Percentiles rank a stretch among this genome's conserved stretches.
Conservation (phyloP, 768 basidiomycete genomes). For the Dentipellis fragilis region DNA sequence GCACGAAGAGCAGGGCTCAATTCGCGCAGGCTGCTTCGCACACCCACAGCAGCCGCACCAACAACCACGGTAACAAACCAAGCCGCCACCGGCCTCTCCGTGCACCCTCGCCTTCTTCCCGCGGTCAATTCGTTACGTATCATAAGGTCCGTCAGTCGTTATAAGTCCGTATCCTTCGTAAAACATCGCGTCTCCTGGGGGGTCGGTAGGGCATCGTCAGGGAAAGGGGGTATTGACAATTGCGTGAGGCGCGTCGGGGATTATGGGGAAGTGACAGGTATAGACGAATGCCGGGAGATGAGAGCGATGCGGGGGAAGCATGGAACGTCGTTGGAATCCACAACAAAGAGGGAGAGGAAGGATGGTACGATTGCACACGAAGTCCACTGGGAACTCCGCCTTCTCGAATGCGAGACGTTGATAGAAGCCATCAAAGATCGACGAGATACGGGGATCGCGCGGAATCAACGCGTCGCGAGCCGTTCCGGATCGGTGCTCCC, state of each 20-base stretch:
- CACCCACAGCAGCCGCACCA: not conserved
- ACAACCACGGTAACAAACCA: not conserved
- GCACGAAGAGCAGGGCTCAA: not conserved
- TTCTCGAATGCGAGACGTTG: conserved; percentile 15
- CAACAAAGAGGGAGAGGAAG: conserved; percentile 8
- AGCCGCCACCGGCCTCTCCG: not conserved
- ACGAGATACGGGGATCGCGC: conserved; percentile 16
- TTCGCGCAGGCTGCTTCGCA: not conserved
- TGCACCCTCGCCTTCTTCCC: not conserved
- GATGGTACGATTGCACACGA: conserved; percentile 2
- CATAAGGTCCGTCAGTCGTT: conserved; percentile 13
- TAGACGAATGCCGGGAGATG: conserved; percentile 5
- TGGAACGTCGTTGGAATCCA: conserved; percentile 8
- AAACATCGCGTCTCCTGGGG: conserved; percentile 6
- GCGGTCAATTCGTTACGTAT: conserved; percentile 7
- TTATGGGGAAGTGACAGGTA: conserved; percentile 6
- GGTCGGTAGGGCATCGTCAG: conserved; percentile 7
- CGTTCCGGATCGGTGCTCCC: conserved; percentile 24
- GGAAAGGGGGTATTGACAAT: not conserved
- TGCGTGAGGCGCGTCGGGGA: too few species aligned
- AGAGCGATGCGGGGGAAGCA: conserved; percentile 3
- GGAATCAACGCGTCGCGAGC: conserved; percentile 12
- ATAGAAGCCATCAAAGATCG: conserved; percentile 13
- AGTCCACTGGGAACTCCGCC: conserved; percentile 12
- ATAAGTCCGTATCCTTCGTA: conserved; percentile 15